These are phyloP conservation scores for Pythium volutum DNA, from an alignment of 352 stramenopile genomes.

Conservation along the genomic window DNA sequence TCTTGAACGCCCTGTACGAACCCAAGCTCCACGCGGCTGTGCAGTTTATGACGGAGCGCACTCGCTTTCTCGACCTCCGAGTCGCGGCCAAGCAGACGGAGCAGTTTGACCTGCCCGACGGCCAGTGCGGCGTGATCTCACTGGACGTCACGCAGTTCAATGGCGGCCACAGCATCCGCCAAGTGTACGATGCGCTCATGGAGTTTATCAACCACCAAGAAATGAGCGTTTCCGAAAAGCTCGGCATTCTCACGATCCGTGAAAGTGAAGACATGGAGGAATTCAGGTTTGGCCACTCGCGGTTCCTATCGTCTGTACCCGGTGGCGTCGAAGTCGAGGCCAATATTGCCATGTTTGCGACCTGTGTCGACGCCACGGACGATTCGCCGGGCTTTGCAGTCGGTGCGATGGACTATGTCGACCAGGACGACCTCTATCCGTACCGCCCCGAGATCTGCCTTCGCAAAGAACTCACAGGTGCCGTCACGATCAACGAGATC, in stretches of 20 bases:
- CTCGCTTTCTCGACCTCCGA: neutral
- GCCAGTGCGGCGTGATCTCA: neutral
- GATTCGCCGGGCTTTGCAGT: neutral
- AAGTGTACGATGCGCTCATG: constrained; percentile 21
- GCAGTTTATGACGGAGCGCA: constrained; percentile 14
- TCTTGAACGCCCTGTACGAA: neutral
- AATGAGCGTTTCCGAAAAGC: constrained; percentile 20
- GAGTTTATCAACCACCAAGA: constrained; percentile 18
- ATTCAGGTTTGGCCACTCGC: constrained; percentile 4
- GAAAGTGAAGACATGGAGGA: constrained; percentile 17
- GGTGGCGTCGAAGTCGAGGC: constrained; percentile 17
- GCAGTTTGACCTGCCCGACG: constrained; percentile 7
- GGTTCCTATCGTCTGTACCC: constrained; percentile 8
- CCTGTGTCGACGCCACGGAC: neutral
- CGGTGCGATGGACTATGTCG: constrained; percentile 6
- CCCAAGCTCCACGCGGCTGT: neutral
- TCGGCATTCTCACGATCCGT: constrained; percentile 18
- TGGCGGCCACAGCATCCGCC: constrained; percentile 7
- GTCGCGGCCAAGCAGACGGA: constrained; percentile 8
- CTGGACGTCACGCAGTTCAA: constrained; percentile 20
- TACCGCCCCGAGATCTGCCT: constrained; percentile 7
- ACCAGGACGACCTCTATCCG: constrained; percentile 20
- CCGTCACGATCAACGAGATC: neutral
- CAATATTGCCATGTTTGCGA: constrained; percentile 12
- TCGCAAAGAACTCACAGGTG: constrained; percentile 1